phyloP scores from a whole-genome alignment of 768 basidiomycete species.

The Hirschioporus abietinus region DNA sequence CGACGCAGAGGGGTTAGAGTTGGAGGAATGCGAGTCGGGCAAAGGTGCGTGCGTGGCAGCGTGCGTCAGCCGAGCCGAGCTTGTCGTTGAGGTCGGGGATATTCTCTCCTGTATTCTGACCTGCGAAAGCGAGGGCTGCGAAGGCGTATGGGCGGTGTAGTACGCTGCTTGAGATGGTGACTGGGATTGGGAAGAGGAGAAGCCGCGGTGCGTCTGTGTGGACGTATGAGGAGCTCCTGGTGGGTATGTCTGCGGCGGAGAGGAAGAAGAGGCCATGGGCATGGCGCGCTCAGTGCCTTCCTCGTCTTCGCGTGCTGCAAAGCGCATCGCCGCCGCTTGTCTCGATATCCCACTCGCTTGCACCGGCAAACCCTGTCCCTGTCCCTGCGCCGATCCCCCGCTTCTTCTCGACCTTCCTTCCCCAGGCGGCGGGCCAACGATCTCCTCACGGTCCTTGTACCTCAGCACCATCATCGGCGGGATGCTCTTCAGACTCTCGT shows the following conservation, averaged over 20 bases:
- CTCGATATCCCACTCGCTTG: background rate
- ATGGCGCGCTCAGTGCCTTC: background rate
- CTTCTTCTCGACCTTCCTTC: background rate
- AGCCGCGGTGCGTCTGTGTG: background rate
- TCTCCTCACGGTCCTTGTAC: background rate
- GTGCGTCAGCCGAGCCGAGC: background rate
- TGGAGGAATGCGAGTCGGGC: background rate
- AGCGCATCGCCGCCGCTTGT: background rate
- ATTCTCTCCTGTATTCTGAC: too few species aligned
- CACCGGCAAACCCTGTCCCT: background rate
- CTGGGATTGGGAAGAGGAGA: background rate
- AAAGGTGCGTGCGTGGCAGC: background rate
- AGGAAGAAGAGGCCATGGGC: background rate
- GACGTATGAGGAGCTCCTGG: background rate
- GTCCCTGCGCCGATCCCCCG: too few species aligned
- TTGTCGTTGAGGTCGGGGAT: too few species aligned
- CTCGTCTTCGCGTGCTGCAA: background rate
- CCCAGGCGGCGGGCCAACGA: background rate
- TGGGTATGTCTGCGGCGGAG: background rate
- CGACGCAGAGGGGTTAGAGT: background rate
- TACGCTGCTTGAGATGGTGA: too few species aligned
- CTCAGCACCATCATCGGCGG: background rate
- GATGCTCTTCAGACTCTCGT: background rate
- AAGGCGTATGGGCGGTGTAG: too few species aligned
- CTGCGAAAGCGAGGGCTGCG: too few species aligned